A percentile compares a stretch with the other conserved stretches of the same genome.
These are phyloP conservation scores for Arabidopsis arenosa DNA, from an alignment of 345 rosid species.

Conservation along the genomic window DNA sequence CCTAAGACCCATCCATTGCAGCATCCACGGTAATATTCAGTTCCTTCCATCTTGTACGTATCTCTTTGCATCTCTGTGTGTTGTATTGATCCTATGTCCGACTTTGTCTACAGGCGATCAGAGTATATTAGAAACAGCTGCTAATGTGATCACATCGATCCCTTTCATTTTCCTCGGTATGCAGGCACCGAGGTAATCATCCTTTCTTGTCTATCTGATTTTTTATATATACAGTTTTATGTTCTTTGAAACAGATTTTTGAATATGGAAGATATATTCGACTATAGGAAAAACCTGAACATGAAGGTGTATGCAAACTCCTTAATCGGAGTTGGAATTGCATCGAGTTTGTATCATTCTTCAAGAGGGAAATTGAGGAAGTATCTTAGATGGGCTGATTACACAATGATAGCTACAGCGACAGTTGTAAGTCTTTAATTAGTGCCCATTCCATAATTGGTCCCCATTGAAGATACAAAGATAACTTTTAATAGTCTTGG, in stretches of 20 bases:
- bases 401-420: constrained; percentile 91
- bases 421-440: constrained; percentile 63
- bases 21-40: constrained; percentile 60
- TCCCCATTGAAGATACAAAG: not conserved
- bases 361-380: constrained; percentile 81
- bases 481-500: not conserved
- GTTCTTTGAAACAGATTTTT: not conserved
- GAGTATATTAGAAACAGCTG: constrained; percentile 68
- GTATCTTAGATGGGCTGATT: constrained; percentile 89
- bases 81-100: not conserved
- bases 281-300: constrained; percentile 70
- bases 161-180: constrained; percentile 89
- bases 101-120: constrained; percentile 63
- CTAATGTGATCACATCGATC: constrained; percentile 89
- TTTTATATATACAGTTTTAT: not conserved
- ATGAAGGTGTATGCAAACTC: constrained; percentile 90
- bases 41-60: not conserved
- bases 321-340: constrained; percentile 88
- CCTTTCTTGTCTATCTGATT: not conserved
- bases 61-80: not conserved
- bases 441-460: not conserved
- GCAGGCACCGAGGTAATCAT: constrained; percentile 83
- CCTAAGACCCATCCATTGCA: constrained; percentile 73
- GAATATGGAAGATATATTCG: not conserved
- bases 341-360: constrained; percentile 85